Evolutionary conservation across 768 basidiomycete genomes (phyloP).

Genomic region (Lyophyllum semitale): DNA sequence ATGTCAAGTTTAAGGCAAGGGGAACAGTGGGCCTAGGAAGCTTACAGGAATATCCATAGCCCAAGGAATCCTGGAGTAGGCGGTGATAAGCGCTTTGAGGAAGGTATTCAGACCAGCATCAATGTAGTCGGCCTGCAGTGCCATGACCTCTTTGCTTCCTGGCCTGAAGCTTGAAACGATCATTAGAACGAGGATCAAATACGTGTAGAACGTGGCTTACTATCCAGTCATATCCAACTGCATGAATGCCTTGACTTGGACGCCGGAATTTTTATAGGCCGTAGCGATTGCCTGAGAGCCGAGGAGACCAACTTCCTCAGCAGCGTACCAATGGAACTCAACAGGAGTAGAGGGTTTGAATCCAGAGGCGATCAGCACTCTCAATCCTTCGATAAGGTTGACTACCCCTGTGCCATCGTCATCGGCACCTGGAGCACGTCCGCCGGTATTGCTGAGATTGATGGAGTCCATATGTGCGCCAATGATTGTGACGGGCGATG

Average conservation of each 20-base stretch:
- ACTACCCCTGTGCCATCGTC: constrained; percentile 45
- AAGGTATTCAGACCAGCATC: constrained; percentile 42
- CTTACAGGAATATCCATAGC: constrained; percentile 38
- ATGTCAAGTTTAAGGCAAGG: not conserved
- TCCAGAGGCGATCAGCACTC: constrained; percentile 38
- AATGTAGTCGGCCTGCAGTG: constrained; percentile 41
- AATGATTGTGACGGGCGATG: constrained; percentile 16
- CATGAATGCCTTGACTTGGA: constrained; percentile 41
- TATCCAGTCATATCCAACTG: constrained; percentile 50
- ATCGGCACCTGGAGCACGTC: constrained; percentile 19
- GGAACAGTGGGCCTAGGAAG: not conserved
- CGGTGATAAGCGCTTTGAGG: constrained; percentile 40
- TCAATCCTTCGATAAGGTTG: constrained; percentile 47
- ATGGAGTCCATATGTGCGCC: constrained; percentile 24
- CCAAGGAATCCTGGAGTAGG: constrained; percentile 38
- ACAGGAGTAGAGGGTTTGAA: constrained; percentile 43
- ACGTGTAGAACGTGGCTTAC: constrained; percentile 19
- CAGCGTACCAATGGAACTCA: constrained; percentile 45
- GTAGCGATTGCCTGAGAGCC: constrained; percentile 49
- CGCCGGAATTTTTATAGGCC: constrained; percentile 41
- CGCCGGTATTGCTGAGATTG: constrained; percentile 15
- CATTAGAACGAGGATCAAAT: constrained; percentile 1
- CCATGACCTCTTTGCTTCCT: constrained; percentile 42
- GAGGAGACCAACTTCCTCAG: constrained; percentile 51
- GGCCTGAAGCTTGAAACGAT: constrained; percentile 40